phyloP scores from a whole-genome alignment of 2,329 filamentous ascomycete species.

The Cladosporium velox region DNA sequence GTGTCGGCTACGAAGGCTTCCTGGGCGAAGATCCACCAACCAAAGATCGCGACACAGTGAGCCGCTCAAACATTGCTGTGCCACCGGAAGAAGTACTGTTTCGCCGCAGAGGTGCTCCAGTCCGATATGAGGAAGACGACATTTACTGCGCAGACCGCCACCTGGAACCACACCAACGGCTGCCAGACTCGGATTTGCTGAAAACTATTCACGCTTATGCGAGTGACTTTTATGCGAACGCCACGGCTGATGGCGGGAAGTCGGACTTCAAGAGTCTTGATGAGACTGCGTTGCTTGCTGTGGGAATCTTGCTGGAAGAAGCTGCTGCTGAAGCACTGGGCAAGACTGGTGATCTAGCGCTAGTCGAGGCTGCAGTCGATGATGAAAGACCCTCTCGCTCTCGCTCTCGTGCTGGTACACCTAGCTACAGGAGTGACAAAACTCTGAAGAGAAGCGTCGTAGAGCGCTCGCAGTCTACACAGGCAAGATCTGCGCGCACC shows the following conservation, averaged over 20 bases:
- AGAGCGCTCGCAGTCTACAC: neutral
- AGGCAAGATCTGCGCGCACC: neutral
- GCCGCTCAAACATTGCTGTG: slow-evolving; percentile 44
- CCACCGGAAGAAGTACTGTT: slow-evolving; percentile 74
- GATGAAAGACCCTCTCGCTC: neutral
- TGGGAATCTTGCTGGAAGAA: slow-evolving; percentile 76
- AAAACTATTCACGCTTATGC: slow-evolving; percentile 69
- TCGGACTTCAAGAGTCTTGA: slow-evolving; percentile 65
- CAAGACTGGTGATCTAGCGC: slow-evolving; percentile 67
- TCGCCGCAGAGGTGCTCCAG: slow-evolving; percentile 63
- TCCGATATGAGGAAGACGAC: slow-evolving; percentile 69
- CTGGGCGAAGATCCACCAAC: slow-evolving; percentile 40
- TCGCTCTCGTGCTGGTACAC: neutral
- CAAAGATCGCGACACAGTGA: slow-evolving; percentile 33
- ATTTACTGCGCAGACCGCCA: slow-evolving; percentile 67
- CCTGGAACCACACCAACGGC: slow-evolving; percentile 49
- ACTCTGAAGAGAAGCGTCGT: slow-evolving; percentile 6
- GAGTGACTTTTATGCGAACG: slow-evolving; percentile 63
- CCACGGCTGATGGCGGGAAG: slow-evolving; percentile 25
- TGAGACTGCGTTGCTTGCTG: slow-evolving; percentile 73
- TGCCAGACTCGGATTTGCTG: slow-evolving; percentile 71
- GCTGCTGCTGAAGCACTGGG: slow-evolving; percentile 63
- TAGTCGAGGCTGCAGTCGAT: slow-evolving; percentile 57
- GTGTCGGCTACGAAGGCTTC: slow-evolving; percentile 50
- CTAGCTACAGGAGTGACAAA: neutral